These are phyloP conservation scores for Hypoxylon intermedium DNA, from an alignment of 495 filamentous ascomycete genomes.

Conservation along the genomic window DNA sequence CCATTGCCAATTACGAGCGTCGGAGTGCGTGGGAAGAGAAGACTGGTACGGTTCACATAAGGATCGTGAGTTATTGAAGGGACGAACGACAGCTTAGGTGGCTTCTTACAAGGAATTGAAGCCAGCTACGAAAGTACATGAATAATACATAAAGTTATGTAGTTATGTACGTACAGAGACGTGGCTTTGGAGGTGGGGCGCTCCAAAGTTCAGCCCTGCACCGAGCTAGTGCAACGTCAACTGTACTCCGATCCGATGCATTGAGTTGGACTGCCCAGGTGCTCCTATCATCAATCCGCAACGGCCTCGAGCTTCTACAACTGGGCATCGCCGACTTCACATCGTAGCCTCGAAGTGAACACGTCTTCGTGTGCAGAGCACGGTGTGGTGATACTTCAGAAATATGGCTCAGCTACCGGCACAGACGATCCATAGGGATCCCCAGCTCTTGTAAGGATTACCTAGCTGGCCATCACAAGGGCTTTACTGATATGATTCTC, in stretches of 20 bases:
- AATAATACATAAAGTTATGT: no score
- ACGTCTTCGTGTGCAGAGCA: neutral
- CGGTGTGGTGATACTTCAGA: constrained; percentile 30
- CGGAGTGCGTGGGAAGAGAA: neutral
- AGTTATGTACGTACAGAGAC: constrained; percentile 20
- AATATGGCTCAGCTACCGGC: constrained; percentile 90
- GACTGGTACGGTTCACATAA: neutral
- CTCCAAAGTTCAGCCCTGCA: constrained; percentile 31
- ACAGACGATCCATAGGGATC: constrained; percentile 98
- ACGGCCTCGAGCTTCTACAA: constrained; percentile 13
- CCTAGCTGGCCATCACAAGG: neutral
- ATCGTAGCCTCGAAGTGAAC: neutral
- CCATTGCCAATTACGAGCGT: constrained; percentile 43
- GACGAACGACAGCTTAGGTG: constrained; percentile 5
- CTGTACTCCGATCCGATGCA: neutral
- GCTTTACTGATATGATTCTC: constrained; percentile 21
- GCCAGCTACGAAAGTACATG: constrained; percentile 2
- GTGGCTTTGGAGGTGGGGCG: constrained; percentile 31
- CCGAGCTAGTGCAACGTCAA: constrained; percentile 22
- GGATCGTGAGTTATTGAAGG: neutral
- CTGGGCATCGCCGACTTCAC: neutral
- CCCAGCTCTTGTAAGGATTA: constrained; percentile 82
- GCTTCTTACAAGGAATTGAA: constrained; percentile 7
- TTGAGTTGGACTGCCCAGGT: neutral
- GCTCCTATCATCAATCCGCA: constrained; percentile 7